phyloP scores from a whole-genome alignment of 805 yeast genomes.

The Scheffersomyces coipomensis region DNA sequence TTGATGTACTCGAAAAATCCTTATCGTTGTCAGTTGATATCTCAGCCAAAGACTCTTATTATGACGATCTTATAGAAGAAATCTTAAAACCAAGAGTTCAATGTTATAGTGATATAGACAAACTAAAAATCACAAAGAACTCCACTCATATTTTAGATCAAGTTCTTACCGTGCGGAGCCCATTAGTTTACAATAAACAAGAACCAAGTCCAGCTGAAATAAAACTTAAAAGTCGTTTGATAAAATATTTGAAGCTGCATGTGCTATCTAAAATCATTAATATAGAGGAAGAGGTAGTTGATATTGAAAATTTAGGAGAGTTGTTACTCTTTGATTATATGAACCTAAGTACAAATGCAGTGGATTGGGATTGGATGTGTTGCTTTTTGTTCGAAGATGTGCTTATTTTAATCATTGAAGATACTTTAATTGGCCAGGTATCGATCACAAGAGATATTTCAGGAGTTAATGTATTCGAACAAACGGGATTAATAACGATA shows the following conservation, averaged over 20 bases:
- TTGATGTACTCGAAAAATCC: no score
- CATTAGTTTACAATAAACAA: slow-evolving; percentile 9
- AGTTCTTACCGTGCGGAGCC: slow-evolving; percentile 19
- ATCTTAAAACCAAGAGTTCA: slow-evolving; percentile 9
- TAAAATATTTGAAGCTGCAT: neutral
- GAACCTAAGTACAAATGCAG: slow-evolving; percentile 42
- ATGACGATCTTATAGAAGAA: slow-evolving; percentile 1
- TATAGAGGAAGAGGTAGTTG: neutral
- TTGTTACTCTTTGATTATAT: slow-evolving; percentile 41
- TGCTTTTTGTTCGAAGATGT: slow-evolving; percentile 32
- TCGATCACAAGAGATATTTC: slow-evolving; percentile 34
- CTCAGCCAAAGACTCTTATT: neutral
- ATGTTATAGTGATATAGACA: slow-evolving; percentile 4
- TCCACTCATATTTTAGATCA: slow-evolving; percentile 12
- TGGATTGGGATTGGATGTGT: slow-evolving; percentile 37
- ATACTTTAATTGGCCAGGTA: slow-evolving; percentile 40
- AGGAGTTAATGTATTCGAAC: slow-evolving; percentile 19
- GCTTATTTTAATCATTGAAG: slow-evolving; percentile 23
- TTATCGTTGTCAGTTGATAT: no score
- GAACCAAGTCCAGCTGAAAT: slow-evolving; percentile 3
- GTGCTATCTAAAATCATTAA: neutral
- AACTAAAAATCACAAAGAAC: slow-evolving; percentile 3
- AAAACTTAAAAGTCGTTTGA: neutral
- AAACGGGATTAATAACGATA: slow-evolving; percentile 23
- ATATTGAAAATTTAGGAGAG: slow-evolving; percentile 14